phyloP scores from a whole-genome alignment of 2,329 filamentous ascomycete genomes.

The Sarocladium brachiariae region DNA sequence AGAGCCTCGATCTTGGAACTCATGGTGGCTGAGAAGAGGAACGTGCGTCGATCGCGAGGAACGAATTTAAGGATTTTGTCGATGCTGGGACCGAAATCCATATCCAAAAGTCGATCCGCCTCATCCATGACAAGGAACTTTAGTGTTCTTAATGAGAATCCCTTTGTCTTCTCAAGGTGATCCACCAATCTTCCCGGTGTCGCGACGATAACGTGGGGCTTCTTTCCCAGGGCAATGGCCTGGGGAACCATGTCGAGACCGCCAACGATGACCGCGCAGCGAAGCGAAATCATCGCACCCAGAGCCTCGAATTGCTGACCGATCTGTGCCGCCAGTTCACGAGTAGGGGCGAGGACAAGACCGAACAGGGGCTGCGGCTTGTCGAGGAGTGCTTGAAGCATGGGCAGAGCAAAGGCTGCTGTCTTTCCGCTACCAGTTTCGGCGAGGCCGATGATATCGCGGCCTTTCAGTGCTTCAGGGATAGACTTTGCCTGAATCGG shows the following conservation, averaged over 20 bases:
- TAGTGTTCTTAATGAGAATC: constrained; percentile 74
- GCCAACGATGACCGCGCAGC: constrained; percentile 80
- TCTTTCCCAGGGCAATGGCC: constrained; percentile 86
- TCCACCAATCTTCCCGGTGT: constrained; percentile 86
- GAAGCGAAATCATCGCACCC: constrained; percentile 79
- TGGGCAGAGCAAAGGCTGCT: constrained; percentile 87
- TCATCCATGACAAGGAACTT: constrained; percentile 95
- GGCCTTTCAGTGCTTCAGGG: constrained; percentile 67
- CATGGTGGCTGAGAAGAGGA: constrained; percentile 92
- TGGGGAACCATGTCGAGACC: constrained; percentile 96
- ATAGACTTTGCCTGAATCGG: constrained; percentile 85
- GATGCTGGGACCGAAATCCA: constrained; percentile 87
- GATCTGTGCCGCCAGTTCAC: constrained; percentile 90
- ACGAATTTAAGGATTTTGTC: constrained; percentile 91
- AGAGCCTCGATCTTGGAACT: constrained; percentile 88
- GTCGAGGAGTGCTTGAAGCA: constrained; percentile 83
- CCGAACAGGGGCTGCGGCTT: constrained; percentile 80
- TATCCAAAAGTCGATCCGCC: constrained; percentile 83
- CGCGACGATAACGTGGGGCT: constrained; percentile 88
- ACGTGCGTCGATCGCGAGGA: constrained; percentile 70
- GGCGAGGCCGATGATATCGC: constrained; percentile 87
- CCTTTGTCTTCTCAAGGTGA: constrained; percentile 94
- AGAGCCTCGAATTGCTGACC: constrained; percentile 81
- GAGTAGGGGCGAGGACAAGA: constrained; percentile 86
- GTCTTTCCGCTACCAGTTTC: constrained; percentile 97